Evolutionary conservation across 805 yeast species (phyloP).

Genomic region (Vanderwaltozyma verrucispora): DNA sequence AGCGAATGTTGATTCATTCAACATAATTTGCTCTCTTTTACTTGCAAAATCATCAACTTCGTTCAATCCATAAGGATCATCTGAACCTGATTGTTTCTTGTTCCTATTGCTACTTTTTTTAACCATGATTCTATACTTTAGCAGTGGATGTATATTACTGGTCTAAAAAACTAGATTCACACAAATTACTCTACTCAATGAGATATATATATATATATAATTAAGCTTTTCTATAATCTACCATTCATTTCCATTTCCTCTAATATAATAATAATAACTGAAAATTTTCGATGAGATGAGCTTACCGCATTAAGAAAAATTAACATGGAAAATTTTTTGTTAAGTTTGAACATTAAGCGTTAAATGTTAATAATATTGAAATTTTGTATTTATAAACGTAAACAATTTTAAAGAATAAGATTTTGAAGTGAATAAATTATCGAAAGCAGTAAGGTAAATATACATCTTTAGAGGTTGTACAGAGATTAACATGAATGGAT

Average conservation of each 20-base stretch:
- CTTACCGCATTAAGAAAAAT: neutral
- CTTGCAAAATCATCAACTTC: slow-evolving; percentile 64
- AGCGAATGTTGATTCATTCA: slow-evolving; percentile 46
- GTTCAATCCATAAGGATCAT: slow-evolving; percentile 37
- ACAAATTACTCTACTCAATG: too few species aligned
- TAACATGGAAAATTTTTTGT: neutral
- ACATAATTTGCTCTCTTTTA: slow-evolving; percentile 44
- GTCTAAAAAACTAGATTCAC: too few species aligned
- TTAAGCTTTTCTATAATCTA: too few species aligned
- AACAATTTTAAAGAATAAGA: too few species aligned
- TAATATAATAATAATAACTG: neutral
- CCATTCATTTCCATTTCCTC: neutral
- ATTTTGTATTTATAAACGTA: too few species aligned
- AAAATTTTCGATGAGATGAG: slow-evolving; percentile 14
- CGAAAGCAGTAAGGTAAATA: too few species aligned
- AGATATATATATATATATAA: too few species aligned
- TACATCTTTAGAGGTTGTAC: too few species aligned
- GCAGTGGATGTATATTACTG: too few species aligned
- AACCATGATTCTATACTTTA: neutral
- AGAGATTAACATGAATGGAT: neutral
- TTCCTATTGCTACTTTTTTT: neutral
- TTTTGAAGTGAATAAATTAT: too few species aligned
- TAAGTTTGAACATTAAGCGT: neutral
- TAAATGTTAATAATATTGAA: too few species aligned
- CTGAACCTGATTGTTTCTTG: slow-evolving; percentile 10